These are phyloP conservation scores for Talaromyces ruber DNA, from an alignment of 495 filamentous ascomycete species.

Conservation along the genomic window DNA sequence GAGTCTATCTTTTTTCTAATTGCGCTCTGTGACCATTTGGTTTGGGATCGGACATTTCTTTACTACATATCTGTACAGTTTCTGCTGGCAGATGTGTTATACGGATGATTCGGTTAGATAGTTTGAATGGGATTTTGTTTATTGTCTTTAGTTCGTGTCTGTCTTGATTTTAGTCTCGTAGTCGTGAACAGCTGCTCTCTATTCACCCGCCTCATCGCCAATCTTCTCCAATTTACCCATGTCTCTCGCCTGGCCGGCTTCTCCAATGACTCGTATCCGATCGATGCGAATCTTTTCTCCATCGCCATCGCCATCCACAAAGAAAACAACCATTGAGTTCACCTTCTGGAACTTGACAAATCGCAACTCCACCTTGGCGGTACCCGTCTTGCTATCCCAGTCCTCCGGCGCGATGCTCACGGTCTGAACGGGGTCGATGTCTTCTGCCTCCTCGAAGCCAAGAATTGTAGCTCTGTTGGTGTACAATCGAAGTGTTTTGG, in stretches of 20 bases:
- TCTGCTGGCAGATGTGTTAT: background rate
- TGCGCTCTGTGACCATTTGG: conserved; percentile 38
- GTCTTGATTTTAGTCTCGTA: conserved; percentile 3
- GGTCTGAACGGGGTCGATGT: conserved; percentile 66
- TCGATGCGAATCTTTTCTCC: conserved; percentile 84
- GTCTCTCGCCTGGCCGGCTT: conserved; percentile 85
- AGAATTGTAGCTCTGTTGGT: conserved; percentile 80
- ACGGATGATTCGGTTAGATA: background rate
- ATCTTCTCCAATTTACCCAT: conserved; percentile 96
- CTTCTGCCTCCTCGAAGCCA: conserved; percentile 92
- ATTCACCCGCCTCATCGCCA: conserved; percentile 65
- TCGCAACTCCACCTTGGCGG: conserved; percentile 71
- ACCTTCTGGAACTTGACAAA: conserved; percentile 98
- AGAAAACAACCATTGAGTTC: conserved; percentile 75
- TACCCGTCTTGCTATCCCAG: conserved; percentile 81
- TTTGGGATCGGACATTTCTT: conserved; percentile 41
- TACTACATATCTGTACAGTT: background rate
- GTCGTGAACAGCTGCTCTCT: conserved; percentile 9
- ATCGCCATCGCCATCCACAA: conserved; percentile 79
- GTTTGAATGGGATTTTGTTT: background rate
- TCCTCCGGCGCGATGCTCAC: conserved; percentile 64
- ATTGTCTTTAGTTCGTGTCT: background rate
- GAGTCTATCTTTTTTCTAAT: conserved; percentile 23
- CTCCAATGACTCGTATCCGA: conserved; percentile 76
- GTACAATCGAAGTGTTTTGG: conserved; percentile 77